Base-by-base conservation (phyloP, 306 rosid genomes). In the Inga leiocalycina region DNA sequence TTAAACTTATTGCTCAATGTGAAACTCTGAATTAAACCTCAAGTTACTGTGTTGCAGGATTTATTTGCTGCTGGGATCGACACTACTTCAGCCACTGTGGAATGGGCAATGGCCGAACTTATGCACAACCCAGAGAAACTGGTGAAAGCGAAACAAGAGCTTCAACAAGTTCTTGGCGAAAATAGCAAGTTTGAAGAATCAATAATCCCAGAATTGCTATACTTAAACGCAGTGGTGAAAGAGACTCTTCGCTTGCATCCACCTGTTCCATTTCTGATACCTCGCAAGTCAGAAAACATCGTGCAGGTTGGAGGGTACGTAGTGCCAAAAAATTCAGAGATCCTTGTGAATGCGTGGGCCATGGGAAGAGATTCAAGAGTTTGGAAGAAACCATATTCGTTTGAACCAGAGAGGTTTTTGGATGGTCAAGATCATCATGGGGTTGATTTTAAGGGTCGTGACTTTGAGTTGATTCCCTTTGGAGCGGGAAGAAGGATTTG, bases 71-170 rank as follows among this genome's bases (percentile, higher is more conserved):
- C 87, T 66, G 86, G 89, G 34, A n/a, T 51, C 17, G 83, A 51
- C 61, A 51, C 79, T 56, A 59, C 82, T 15, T 48, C 85, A 65
- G 37, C 30, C 20, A 76, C 86, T 16, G n/a, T 86, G 27, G 85
- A 86, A 30, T 86, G 89, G 89, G 80, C 78, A 52, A 80, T 86
- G 87, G 34, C 81, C 1, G 89, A 83, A 51, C 34, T 84, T n/a
- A 24, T 80, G 30, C 49, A 35, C 9, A 87, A 74, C 67, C 78
- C 74, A 68, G 43, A 78, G 35, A 75, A 65, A 48, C 20, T 77
- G 14, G 22, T 13, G 74, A 83, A 62, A 62, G 51, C 74, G 1
- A 79, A 51, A 45, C 24, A 74, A 27, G 85, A 84, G 57, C 48
- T 87, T 44, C 34, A 81, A 32, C 43, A 3, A 6, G 74, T 57